A percentile compares a stretch with the other conserved stretches of the same genome.
Evolutionary conservation across 805 yeast genomes (phyloP).

Genomic region (Wickerhamomyces bovis): DNA sequence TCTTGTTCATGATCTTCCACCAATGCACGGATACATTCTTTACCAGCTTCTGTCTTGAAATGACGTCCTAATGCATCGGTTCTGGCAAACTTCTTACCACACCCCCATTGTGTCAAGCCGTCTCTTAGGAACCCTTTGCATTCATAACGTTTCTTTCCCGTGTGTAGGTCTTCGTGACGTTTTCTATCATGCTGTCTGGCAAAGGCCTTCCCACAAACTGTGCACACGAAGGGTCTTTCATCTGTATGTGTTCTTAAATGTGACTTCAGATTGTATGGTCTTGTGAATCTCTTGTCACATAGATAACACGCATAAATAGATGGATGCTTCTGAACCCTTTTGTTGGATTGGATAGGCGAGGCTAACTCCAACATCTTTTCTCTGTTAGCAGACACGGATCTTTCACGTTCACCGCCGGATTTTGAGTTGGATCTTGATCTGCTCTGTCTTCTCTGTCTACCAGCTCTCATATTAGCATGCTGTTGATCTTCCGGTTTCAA

Average conservation of each 20-base stretch:
- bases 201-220: constrained; percentile 73
- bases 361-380: constrained; percentile 66
- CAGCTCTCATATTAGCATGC: constrained; percentile 17
- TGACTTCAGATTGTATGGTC: constrained; percentile 89
- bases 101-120: constrained; percentile 61
- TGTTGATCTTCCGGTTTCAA: constrained; percentile 13
- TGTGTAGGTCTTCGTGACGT: constrained; percentile 70
- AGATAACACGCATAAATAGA: constrained; percentile 71
- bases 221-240: constrained; percentile 72
- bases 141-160: constrained; percentile 69
- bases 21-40: constrained; percentile 61
- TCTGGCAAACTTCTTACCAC: constrained; percentile 73
- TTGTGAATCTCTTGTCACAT: constrained; percentile 82
- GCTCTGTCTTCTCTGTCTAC: constrained; percentile 32
- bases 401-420: constrained; percentile 18
- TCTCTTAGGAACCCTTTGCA: constrained; percentile 61
- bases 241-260: constrained; percentile 88
- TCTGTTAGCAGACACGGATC: constrained; percentile 26
- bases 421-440: constrained; percentile 23
- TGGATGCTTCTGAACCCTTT: constrained; percentile 64
- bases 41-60: constrained; percentile 74
- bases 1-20: constrained; percentile 48
- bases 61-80: constrained; percentile 77
- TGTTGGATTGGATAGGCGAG: constrained; percentile 45
- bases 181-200: constrained; percentile 75